Evolutionary conservation across 768 basidiomycete species (phyloP), one percentile per base, ranked within the genome.

Genomic region (Gautieria morchelliformis): DNA sequence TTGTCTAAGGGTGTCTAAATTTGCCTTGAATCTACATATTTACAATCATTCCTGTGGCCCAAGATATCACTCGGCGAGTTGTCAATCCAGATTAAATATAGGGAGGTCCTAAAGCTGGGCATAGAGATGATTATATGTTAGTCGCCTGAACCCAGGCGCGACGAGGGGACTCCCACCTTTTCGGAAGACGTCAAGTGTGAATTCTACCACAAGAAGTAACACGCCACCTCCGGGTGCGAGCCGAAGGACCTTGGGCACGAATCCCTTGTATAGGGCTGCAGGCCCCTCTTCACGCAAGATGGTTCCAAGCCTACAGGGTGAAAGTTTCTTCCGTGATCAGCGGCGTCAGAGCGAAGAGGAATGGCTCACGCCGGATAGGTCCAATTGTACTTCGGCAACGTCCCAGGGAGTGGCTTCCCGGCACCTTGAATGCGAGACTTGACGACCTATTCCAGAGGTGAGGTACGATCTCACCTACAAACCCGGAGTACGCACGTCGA

Each of bases 211-310:
- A 35, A 99, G 79, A 30, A 99, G 74, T 32, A 99, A 71, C 12
- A 99, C 86, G 68, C 95, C 95, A 52, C 95, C 95, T 45, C 95
- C 95, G 0, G 95, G 95, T 12, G 94, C 95, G 24, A 99, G 79
- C 62, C 95, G 82, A 44, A 98, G 78, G 4, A 96, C 93, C 70
- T 99, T 99, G 30, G 95, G 95, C 15, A 89, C 76, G 70, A 97
- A 99, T 35, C 95, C 93, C 68, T 94, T 94, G 78, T 95, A 96
- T 39, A 96, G 75, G 4, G 93, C 92, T 4, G 72, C 81, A 2
- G 85, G 67, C 27, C 93, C 93, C 69, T 96, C 93, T 73, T 94
- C 92, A 24, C 88, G 82, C 61, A 86, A 80, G 62, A 94, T 91
- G 5, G 83, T 85, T 19, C 80, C 71, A 10, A 94, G 74, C 41